Evolutionary conservation across 2,329 filamentous ascomycete genomes (phyloP).

Genomic region (Leptodontidium sp.): DNA sequence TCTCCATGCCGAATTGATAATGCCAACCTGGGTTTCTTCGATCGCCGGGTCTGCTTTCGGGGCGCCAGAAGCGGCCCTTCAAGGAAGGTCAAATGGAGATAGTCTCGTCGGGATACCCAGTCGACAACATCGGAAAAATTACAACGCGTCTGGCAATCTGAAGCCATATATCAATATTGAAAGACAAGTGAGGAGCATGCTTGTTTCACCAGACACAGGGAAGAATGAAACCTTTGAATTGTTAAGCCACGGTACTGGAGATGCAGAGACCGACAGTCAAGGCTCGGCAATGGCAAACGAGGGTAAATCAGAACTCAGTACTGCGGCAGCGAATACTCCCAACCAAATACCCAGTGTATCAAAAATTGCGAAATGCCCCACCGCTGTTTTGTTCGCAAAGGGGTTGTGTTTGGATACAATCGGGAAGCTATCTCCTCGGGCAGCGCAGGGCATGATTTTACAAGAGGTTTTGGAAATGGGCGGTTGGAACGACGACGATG

Average conservation of each 20-base stretch:
- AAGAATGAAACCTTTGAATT: no score
- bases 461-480: constrained; percentile 24
- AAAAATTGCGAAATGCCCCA: not conserved
- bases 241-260: not conserved
- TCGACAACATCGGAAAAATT: constrained; percentile 25
- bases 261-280: not conserved
- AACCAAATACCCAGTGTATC: not conserved
- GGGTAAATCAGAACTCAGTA: not conserved
- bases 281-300: not conserved
- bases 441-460: constrained; percentile 26
- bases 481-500: constrained; percentile 22
- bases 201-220: not conserved
- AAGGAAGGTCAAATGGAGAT: constrained; percentile 34
- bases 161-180: constrained; percentile 21
- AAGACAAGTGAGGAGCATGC: not conserved
- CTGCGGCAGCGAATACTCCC: not conserved
- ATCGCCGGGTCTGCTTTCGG: constrained; percentile 34
- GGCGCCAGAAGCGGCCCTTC: constrained; percentile 3
- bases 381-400: constrained; percentile 23
- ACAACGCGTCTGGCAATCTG: constrained; percentile 30
- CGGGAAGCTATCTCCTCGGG: constrained; percentile 10
- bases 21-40: constrained; percentile 36
- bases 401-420: constrained; percentile 27
- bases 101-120: constrained; percentile 33
- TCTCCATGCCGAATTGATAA: not conserved